These are phyloP conservation scores for Candida sonorensis DNA, from an alignment of 805 yeast genomes.

Conservation along the genomic window DNA sequence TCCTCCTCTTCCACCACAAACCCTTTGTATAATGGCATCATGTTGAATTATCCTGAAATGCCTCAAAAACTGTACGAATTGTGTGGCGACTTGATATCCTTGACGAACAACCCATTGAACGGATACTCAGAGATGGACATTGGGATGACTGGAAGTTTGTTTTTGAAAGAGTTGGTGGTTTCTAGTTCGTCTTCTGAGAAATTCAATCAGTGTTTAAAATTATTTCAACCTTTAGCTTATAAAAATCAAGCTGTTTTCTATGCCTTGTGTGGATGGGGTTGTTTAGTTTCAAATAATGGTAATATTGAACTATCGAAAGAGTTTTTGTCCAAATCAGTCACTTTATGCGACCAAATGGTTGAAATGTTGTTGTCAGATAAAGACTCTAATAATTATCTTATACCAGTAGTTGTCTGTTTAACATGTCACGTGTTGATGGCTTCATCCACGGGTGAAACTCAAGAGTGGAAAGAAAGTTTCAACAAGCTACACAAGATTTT, in stretches of 20 bases:
- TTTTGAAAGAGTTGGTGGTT: conserved; percentile 4
- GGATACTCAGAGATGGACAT: not conserved
- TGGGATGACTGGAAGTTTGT: conserved; percentile 5
- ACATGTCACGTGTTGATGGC: conserved; percentile 13
- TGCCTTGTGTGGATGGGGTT: conserved; percentile 14
- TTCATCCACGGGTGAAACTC: conserved; percentile 13
- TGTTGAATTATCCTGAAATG: too few relatives aligned
- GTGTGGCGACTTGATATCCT: not conserved
- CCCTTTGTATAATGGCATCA: too few relatives aligned
- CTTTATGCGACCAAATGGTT: conserved; percentile 2
- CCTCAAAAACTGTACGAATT: too few relatives aligned
- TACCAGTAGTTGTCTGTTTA: conserved; percentile 11
- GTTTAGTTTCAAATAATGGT: conserved; percentile 3
- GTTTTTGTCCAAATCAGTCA: conserved; percentile 6
- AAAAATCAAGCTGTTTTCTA: conserved; percentile 5
- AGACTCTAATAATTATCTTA: conserved; percentile 5
- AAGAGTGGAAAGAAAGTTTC: conserved; percentile 16
- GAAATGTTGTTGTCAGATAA: not conserved
- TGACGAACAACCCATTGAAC: not conserved
- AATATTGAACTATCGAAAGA: conserved; percentile 3
- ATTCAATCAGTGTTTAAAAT: conserved; percentile 4
- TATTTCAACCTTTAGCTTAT: conserved; percentile 9
- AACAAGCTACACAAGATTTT: conserved; percentile 6
- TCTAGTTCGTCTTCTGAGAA: conserved; percentile 6
- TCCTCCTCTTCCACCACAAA: too few relatives aligned